Conservation (phyloP, 495 filamentous ascomycete species). For the Sordaria brevicollis region DNA sequence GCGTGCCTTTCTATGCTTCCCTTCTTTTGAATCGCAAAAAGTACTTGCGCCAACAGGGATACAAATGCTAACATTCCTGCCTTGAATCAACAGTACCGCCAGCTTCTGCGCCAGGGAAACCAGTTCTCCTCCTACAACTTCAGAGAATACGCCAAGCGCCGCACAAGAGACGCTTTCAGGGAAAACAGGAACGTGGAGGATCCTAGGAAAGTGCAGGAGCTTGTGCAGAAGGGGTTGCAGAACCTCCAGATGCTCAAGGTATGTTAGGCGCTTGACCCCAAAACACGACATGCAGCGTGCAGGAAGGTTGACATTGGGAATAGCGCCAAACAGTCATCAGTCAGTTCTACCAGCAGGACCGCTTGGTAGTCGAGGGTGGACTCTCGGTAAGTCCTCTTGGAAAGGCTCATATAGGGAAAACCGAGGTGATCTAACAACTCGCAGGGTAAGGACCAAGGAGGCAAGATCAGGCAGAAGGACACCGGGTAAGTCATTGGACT, state of each 20-base stretch:
- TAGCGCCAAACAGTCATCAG: slow-evolving; percentile 93
- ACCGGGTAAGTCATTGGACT: slow-evolving; percentile 15
- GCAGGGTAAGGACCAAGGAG: slow-evolving; percentile 71
- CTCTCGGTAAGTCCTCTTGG: slow-evolving; percentile 33
- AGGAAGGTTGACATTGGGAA: neutral
- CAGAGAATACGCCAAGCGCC: slow-evolving; percentile 85
- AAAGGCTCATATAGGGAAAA: neutral
- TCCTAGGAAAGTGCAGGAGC: slow-evolving; percentile 63
- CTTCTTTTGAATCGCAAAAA: neutral
- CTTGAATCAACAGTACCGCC: slow-evolving; percentile 60
- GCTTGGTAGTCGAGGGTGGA: slow-evolving; percentile 87
- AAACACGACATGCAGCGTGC: neutral
- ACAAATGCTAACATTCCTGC: neutral
- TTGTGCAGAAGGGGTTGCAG: slow-evolving; percentile 80
- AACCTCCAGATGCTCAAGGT: slow-evolving; percentile 91
- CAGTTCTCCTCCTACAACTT: slow-evolving; percentile 95
- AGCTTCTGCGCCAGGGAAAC: slow-evolving; percentile 72
- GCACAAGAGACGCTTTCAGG: slow-evolving; percentile 80
- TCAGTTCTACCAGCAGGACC: slow-evolving; percentile 88
- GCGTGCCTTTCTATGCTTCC: neutral
- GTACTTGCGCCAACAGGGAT: neutral
- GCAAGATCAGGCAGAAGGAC: slow-evolving; percentile 23
- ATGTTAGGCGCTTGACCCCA: slow-evolving; percentile 15
- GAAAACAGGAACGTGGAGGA: slow-evolving; percentile 65
- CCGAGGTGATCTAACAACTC: slow-evolving; percentile 5